Conservation (phyloP, 2,329 filamentous ascomycete species). For the Aspergillus latus region DNA sequence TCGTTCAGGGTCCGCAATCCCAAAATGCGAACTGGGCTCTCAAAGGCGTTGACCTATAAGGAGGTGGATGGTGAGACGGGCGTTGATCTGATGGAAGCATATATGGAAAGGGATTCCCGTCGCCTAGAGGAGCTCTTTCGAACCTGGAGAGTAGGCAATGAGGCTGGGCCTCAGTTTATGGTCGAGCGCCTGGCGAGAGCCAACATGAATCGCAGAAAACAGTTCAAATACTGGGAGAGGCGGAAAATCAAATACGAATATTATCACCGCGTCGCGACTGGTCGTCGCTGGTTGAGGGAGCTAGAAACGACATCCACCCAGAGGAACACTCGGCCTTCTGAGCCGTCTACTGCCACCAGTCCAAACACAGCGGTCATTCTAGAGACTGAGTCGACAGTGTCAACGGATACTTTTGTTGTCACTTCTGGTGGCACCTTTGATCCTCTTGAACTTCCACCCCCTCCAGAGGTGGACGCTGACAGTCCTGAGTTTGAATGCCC, state of each 20-base stretch:
- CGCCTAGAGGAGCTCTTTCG: not conserved
- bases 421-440: not conserved
- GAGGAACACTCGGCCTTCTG: not conserved
- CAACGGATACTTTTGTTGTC: not conserved
- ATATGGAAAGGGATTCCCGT: not conserved
- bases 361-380: not conserved
- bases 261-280: not conserved
- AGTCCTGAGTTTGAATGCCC: slow-evolving; percentile 4
- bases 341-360: not conserved
- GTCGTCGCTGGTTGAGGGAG: not conserved
- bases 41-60: not conserved
- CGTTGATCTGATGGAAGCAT: not conserved
- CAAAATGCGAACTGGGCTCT: not conserved
- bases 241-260: not conserved
- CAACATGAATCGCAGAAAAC: slow-evolving; percentile 1
- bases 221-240: slow-evolving; percentile 6
- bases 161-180: not conserved
- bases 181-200: not conserved
- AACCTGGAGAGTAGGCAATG: not conserved
- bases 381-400: not conserved
- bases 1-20: slow-evolving; percentile 1
- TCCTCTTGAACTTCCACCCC: not conserved
- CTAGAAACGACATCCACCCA: not conserved
- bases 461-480: not conserved
- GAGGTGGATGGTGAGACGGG: not conserved